Evolutionary conservation across 768 basidiomycete species (phyloP).

Genomic region (Tulasnella sp.): DNA sequence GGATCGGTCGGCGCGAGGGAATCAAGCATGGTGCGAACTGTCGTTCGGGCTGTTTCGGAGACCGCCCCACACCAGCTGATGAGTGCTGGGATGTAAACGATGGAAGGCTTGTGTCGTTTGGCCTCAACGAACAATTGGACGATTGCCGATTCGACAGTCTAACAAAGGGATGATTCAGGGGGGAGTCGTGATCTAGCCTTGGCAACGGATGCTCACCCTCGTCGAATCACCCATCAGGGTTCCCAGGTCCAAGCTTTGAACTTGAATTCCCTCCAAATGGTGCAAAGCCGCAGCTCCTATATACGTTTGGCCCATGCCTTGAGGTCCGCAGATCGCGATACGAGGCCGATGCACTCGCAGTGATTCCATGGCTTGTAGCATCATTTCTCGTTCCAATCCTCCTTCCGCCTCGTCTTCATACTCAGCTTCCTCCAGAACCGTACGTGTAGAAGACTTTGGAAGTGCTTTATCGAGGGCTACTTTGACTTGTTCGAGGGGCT

Average conservation of each 20-base stretch:
- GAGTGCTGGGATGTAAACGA: conserved; percentile 91
- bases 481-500: conserved; percentile 68
- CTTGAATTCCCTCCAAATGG: conserved; percentile 91
- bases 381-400: conserved; percentile 83
- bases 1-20: conserved; percentile 89
- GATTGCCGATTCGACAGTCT: conserved; percentile 89
- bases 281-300: conserved; percentile 88
- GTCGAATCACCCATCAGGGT: conserved; percentile 84
- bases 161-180: conserved; percentile 19
- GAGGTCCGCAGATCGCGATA: conserved; percentile 70
- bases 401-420: conserved; percentile 84
- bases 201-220: conserved; percentile 51
- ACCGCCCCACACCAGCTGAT: conserved; percentile 80
- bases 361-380: conserved; percentile 93
- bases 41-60: conserved; percentile 76
- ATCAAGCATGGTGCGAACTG: conserved; percentile 86
- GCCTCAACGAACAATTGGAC: conserved; percentile 96
- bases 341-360: conserved; percentile 87
- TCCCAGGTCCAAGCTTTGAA: conserved; percentile 90
- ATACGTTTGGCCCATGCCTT: conserved; percentile 89
- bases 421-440: conserved; percentile 90
- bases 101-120: conserved; percentile 92
- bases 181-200: conserved; percentile 22
- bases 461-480: conserved; percentile 65
- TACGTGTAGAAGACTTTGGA: conserved; percentile 75